Conservation (phyloP, 2,329 filamentous ascomycete genomes). For the Simplicillium sp. region DNA sequence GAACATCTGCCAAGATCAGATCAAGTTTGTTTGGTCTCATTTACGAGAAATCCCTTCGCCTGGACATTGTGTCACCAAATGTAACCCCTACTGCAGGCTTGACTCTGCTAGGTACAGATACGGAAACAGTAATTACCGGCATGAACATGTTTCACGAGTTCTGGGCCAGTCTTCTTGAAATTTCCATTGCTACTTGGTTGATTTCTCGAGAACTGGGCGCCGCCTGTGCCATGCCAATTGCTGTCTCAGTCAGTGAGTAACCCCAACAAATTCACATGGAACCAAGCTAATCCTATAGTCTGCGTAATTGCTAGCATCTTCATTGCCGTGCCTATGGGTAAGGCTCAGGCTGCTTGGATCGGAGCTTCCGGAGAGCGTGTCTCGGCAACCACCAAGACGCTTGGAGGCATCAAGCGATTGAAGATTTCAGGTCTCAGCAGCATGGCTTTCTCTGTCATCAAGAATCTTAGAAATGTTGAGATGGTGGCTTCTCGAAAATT, state of each 20-base stretch:
- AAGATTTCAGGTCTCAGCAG: conserved; percentile 38
- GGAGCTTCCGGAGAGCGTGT: conserved; percentile 38
- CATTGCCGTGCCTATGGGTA: conserved; percentile 11
- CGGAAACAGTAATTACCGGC: conserved; percentile 14
- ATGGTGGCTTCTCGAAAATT: not conserved
- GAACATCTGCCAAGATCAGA: conserved; percentile 15
- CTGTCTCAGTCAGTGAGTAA: no score
- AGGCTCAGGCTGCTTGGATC: conserved; percentile 35
- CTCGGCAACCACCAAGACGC: conserved; percentile 33
- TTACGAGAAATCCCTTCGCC: conserved; percentile 14
- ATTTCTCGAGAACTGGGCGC: conserved; percentile 24
- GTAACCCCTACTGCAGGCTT: conserved; percentile 12
- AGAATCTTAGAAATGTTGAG: conserved; percentile 11
- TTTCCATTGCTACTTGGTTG: conserved; percentile 16
- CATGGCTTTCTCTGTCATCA: conserved; percentile 18
- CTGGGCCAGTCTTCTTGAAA: conserved; percentile 14
- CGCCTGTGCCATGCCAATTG: conserved; percentile 31
- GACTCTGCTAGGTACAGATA: conserved; percentile 17
- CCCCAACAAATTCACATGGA: conserved; percentile 24
- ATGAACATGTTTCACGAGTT: conserved; percentile 13
- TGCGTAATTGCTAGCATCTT: conserved; percentile 23
- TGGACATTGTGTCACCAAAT: conserved; percentile 11
- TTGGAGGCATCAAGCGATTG: conserved; percentile 39
- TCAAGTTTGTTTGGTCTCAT: conserved; percentile 16
- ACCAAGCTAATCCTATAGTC: conserved; percentile 19